Conservation (phyloP, 768 basidiomycete species). For the Naematelia aurantialba region DNA sequence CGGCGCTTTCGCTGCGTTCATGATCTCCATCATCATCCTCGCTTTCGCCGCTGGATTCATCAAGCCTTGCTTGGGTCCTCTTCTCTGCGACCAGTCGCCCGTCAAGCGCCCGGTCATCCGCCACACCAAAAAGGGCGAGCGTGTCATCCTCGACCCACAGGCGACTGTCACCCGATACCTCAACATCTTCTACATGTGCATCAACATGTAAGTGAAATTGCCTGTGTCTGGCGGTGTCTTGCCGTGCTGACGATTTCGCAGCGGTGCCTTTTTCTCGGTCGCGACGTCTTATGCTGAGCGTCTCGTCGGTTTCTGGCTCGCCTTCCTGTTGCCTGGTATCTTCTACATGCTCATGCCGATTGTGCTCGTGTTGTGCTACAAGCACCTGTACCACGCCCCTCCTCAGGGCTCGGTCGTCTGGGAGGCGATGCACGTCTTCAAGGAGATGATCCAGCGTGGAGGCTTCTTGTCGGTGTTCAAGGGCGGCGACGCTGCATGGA, state of each 20-base stretch:
- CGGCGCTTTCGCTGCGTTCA: constrained; percentile 35
- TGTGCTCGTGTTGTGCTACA: constrained; percentile 37
- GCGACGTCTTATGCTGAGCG: constrained; percentile 48
- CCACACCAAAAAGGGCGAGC: constrained; percentile 35
- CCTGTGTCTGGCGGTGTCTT: neutral
- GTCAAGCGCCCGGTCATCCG: constrained; percentile 34
- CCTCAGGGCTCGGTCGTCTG: constrained; percentile 48
- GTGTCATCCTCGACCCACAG: constrained; percentile 46
- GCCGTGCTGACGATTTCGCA: constrained; percentile 12
- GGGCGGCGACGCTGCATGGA: constrained; percentile 44
- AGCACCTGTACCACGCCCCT: constrained; percentile 42
- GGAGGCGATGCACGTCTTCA: constrained; percentile 38
- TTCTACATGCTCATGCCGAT: constrained; percentile 47
- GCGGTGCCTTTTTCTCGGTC: constrained; percentile 47
- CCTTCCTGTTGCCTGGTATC: constrained; percentile 45
- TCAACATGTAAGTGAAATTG: neutral
- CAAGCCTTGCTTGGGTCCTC: constrained; percentile 47
- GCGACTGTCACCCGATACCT: constrained; percentile 40
- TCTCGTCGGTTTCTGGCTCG: constrained; percentile 50
- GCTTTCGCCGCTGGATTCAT: constrained; percentile 48
- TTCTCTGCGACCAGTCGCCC: constrained; percentile 48
- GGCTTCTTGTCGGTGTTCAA: constrained; percentile 31
- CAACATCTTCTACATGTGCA: constrained; percentile 27
- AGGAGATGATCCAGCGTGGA: constrained; percentile 22
- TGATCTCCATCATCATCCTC: constrained; percentile 42